Conservation (phyloP, 306 rosid species). For the Quercus gilva region DNA sequence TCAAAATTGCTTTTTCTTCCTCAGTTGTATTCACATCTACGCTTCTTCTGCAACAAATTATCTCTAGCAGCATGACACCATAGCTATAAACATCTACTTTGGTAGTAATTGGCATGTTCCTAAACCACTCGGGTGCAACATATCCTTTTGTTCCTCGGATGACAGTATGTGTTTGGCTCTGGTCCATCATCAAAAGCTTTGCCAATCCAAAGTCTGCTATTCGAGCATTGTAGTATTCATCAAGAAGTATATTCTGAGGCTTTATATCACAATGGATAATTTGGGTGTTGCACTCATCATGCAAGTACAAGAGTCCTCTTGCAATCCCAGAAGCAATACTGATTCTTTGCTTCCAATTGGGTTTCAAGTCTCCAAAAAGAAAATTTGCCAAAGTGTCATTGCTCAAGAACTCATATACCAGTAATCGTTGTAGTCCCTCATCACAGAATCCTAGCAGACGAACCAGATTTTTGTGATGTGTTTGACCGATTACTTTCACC, state of each 20-base stretch:
- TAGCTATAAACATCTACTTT: slow-evolving; percentile 36
- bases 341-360: slow-evolving; percentile 3
- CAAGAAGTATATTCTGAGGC: slow-evolving; percentile 46
- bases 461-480: background rate
- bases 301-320: no score
- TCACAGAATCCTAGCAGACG: slow-evolving; percentile 16
- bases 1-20: background rate
- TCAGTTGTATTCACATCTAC: background rate
- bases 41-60: slow-evolving; percentile 26
- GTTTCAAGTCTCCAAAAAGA: slow-evolving; percentile 15
- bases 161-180: slow-evolving; percentile 21
- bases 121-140: slow-evolving; percentile 45
- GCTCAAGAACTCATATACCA: slow-evolving; percentile 19
- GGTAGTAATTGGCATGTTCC: background rate
- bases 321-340: slow-evolving; percentile 25
- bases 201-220: slow-evolving; percentile 43
- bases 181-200: slow-evolving; percentile 34
- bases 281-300: no score
- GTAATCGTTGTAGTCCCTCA: background rate
- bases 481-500: no score
- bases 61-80: slow-evolving; percentile 26
- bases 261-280: slow-evolving; percentile 32
- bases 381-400: slow-evolving; percentile 21
- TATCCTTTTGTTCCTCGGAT: slow-evolving; percentile 43
- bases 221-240: slow-evolving; percentile 4